A percentile compares a stretch with the other conserved stretches of the same genome.
Conservation (phyloP, 2,329 filamentous ascomycete genomes). For the Aspergillus hortae region DNA sequence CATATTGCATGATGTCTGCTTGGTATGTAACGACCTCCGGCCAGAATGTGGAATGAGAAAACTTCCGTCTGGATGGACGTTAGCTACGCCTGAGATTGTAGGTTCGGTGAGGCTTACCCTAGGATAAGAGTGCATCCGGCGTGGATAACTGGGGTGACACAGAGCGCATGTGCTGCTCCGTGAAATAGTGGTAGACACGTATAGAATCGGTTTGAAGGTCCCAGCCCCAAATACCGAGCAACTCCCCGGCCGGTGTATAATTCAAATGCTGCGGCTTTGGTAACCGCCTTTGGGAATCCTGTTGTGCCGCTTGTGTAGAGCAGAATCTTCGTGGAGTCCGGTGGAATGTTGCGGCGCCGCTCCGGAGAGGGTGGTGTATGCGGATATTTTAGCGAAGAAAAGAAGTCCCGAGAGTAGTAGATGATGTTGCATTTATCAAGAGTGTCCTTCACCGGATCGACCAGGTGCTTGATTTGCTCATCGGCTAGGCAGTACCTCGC, state of each 20-base stretch:
- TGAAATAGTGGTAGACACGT: not conserved
- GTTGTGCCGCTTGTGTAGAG: slow-evolving; percentile 6
- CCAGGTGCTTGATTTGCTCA: not conserved
- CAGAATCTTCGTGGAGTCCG: not conserved
- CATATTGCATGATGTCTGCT: slow-evolving; percentile 3
- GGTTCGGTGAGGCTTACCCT: not conserved
- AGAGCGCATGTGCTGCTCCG: not conserved
- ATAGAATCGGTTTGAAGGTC: not conserved
- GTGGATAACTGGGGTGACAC: not conserved
- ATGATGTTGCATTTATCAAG: not conserved
- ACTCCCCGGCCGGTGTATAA: not conserved
- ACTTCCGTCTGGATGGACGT: not conserved
- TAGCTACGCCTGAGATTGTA: not conserved
- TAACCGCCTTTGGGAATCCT: slow-evolving; percentile 3
- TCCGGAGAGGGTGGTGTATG: not conserved
- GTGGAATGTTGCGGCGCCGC: not conserved
- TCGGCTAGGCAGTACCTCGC: not conserved
- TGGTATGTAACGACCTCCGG: slow-evolving; percentile 1
- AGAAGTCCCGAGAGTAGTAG: not conserved
- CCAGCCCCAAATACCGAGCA: not conserved
- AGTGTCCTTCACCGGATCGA: not conserved
- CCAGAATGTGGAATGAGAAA: slow-evolving; percentile 4
- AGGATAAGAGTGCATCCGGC: slow-evolving; percentile 2
- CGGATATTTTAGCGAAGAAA: not conserved
- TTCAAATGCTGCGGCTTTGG: not conserved